phyloP scores from a whole-genome alignment of 768 basidiomycete species.

The Gautieria morchelliformis region DNA sequence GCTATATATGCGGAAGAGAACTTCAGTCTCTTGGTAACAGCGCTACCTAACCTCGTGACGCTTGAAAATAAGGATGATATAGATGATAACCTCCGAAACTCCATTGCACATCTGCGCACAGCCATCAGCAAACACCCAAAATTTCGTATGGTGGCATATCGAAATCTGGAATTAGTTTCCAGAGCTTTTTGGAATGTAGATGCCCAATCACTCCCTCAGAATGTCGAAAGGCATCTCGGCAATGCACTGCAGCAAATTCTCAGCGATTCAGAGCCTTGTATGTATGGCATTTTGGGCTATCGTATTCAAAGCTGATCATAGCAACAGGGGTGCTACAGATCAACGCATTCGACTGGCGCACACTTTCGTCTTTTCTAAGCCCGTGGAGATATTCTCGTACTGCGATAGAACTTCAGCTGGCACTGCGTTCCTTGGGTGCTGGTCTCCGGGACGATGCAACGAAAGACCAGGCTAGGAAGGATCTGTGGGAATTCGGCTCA shows the following conservation, averaged over 20 bases:
- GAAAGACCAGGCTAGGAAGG: conserved; percentile 43
- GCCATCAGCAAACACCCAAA: conserved; percentile 50
- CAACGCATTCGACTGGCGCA: conserved; percentile 48
- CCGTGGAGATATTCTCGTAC: conserved; percentile 82
- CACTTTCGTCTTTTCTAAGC: conserved; percentile 57
- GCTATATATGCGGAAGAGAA: conserved; percentile 59
- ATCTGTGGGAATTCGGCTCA: conserved; percentile 55
- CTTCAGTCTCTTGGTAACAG: conserved; percentile 51
- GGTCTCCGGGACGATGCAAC: conserved; percentile 50
- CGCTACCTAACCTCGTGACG: conserved; percentile 60
- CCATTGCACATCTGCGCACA: conserved; percentile 43
- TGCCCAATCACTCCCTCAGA: conserved; percentile 36
- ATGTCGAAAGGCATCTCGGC: conserved; percentile 51
- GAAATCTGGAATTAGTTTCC: conserved; percentile 62
- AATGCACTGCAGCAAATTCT: conserved; percentile 59
- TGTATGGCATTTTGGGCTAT: conserved; percentile 11
- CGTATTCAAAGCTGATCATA: neutral
- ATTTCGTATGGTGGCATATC: conserved; percentile 70
- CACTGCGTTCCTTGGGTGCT: conserved; percentile 63
- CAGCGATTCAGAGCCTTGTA: conserved; percentile 53
- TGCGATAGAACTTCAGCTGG: conserved; percentile 68
- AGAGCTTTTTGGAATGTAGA: conserved; percentile 59
- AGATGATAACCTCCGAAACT: conserved; percentile 37
- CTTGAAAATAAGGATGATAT: conserved; percentile 55
- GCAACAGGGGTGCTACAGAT: conserved; percentile 25